Evolutionary conservation across 805 yeast genomes (phyloP), one percentile per base, ranked within the genome.

Genomic region (Kregervanrija delftensis): DNA sequence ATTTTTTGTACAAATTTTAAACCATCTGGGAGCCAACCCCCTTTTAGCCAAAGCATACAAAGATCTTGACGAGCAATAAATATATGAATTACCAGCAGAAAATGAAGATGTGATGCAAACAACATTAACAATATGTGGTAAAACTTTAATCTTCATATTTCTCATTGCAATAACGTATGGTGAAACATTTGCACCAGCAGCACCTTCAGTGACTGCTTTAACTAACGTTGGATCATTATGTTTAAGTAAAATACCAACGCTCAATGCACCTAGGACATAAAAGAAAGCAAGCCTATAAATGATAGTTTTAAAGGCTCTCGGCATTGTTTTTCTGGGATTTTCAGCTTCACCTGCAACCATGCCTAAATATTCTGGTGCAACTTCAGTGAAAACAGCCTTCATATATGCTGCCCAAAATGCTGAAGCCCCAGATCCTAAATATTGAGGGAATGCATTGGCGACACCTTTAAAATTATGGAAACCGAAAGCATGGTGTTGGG

Each of bases 1-100:
- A 36, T 72, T 68, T 40, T 68, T 71, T 52, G 79, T 74, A 54
- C 89, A 82, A 50, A 64, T 69, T 11, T 76, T 64, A 52, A 86
- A 83, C 38, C 83, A 52, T 35, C 66, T 65, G 6, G 95, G 95
- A 1, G 90, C 89, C 50, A 77, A 76, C 1, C 90, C 73, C 40
- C 61, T 65, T 33, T 62, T 50, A 2, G 73, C 68, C 44, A 68
- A 53, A 4, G 70, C 71, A 42, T 68, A 70, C 37, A 70, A 56
- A 1, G 71, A 60, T 51, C 75, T 58, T 13, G 71, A 63, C 3
- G 71, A 64, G 46, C 72, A 68, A 46, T 60, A 70, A n/a, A 68
- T 62, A 50, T 68, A 70, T 4, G 71, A 65, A 49, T 66, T 65
- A 39, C 73, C 74, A 31, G 73, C 72, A 2, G 72, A 67, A 44